These are phyloP conservation scores for Protostelium mycophagum DNA, from an alignment of 78 protist species.

Conservation along the genomic window DNA sequence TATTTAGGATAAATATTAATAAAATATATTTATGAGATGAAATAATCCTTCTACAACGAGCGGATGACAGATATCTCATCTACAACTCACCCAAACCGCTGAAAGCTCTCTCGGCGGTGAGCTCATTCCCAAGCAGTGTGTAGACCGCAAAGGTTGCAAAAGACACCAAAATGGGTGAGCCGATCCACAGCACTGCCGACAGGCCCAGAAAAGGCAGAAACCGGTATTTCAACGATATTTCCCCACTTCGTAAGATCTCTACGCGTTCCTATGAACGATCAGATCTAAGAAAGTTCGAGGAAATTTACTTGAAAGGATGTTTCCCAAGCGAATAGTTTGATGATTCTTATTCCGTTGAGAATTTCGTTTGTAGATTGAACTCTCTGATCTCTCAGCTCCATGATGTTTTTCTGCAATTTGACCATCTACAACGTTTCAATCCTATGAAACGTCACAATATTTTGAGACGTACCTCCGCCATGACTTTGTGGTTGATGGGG, in stretches of 20 bases:
- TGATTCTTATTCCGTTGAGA: constrained; percentile 63
- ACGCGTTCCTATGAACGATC: not conserved
- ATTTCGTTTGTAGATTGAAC: constrained; percentile 71
- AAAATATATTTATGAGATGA: too few species aligned
- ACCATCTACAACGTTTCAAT: too few species aligned
- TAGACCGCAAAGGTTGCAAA: constrained; percentile 66
- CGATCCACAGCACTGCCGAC: constrained; percentile 31
- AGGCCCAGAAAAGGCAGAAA: constrained; percentile 16
- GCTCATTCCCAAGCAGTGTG: constrained; percentile 20
- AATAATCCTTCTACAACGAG: not conserved
- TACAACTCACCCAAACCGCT: not conserved
- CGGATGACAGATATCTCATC: not conserved
- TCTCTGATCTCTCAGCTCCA: constrained; percentile 46
- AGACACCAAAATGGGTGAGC: constrained; percentile 73
- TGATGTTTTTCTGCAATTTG: constrained; percentile 16
- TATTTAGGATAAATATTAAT: too few species aligned
- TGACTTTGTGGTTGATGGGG: constrained; percentile 21
- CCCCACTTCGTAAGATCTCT: not conserved
- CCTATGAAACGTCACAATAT: too few species aligned
- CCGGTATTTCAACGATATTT: not conserved
- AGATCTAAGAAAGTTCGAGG: not conserved
- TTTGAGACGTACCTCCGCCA: not conserved
- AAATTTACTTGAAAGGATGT: constrained; percentile 22
- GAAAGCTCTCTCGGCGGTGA: constrained; percentile 80
- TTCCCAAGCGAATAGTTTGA: constrained; percentile 92